Evolutionary conservation across 2,329 filamentous ascomycete genomes (phyloP).

Genomic region (Penicillium capsulatum): DNA sequence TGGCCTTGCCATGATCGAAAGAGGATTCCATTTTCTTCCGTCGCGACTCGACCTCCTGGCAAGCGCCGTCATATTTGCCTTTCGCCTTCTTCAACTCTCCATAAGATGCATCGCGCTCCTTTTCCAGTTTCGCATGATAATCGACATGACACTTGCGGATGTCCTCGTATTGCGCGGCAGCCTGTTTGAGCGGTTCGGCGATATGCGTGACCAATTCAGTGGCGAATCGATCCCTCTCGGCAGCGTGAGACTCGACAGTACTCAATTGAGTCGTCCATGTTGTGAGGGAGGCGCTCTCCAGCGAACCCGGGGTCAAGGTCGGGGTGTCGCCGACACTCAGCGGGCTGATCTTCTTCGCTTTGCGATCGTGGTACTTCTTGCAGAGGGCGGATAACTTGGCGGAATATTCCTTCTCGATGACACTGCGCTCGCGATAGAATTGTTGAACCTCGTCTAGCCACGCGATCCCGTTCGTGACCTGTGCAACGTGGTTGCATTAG

Average conservation of each 20-base stretch:
- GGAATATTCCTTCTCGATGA: constrained; percentile 95
- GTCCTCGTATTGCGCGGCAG: constrained; percentile 76
- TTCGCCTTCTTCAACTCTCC: constrained; percentile 85
- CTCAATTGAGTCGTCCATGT: constrained; percentile 94
- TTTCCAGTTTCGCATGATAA: constrained; percentile 81
- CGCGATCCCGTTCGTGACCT: constrained; percentile 76
- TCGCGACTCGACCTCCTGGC: constrained; percentile 89
- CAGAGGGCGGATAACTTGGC: constrained; percentile 80
- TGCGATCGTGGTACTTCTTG: constrained; percentile 97
- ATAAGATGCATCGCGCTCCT: constrained; percentile 80
- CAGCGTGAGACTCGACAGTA: constrained; percentile 79
- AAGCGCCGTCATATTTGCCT: constrained; percentile 84
- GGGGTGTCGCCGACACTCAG: constrained; percentile 93
- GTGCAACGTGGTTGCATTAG: constrained; percentile 20
- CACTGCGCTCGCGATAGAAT: constrained; percentile 92
- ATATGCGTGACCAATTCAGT: constrained; percentile 73
- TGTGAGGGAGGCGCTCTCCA: constrained; percentile 93
- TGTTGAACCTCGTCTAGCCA: constrained; percentile 97
- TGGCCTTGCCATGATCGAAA: constrained; percentile 80
- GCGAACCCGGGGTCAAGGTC: constrained; percentile 85
- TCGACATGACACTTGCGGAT: constrained; percentile 86
- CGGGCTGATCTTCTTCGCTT: constrained; percentile 79
- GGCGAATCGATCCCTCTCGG: constrained; percentile 82
- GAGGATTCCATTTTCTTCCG: constrained; percentile 92
- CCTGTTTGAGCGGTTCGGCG: constrained; percentile 77